Evolutionary conservation across 2,329 filamentous ascomycete species (phyloP).

Genomic region (Microdochium paspali): DNA sequence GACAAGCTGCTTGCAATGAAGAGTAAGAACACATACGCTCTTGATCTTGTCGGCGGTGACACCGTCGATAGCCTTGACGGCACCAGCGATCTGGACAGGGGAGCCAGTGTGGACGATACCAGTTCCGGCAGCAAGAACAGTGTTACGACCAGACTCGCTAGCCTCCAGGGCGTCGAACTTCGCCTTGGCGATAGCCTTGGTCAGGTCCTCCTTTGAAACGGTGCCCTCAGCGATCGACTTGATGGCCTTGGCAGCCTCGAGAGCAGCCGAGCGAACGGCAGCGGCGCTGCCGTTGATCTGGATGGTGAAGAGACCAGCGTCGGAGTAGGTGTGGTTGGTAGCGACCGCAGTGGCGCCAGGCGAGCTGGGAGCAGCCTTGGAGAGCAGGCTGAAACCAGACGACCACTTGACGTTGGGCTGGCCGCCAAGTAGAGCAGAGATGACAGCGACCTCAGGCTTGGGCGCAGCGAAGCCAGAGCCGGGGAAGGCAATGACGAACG

Average conservation of each 20-base stretch:
- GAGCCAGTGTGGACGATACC: slow-evolving; percentile 74
- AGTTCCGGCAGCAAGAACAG: slow-evolving; percentile 75
- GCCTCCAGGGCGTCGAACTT: slow-evolving; percentile 86
- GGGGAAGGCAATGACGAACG: slow-evolving; percentile 85
- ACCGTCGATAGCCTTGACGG: slow-evolving; percentile 67
- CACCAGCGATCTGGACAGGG: slow-evolving; percentile 73
- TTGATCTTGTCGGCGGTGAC: slow-evolving; percentile 81
- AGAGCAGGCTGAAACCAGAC: slow-evolving; percentile 80
- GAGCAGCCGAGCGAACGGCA: slow-evolving; percentile 64
- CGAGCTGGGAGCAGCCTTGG: slow-evolving; percentile 63
- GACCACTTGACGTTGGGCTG: slow-evolving; percentile 93
- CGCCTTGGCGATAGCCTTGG: slow-evolving; percentile 85
- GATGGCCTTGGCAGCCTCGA: slow-evolving; percentile 70
- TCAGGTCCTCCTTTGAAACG: slow-evolving; percentile 74
- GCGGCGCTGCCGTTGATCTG: slow-evolving; percentile 67
- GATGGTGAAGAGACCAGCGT: slow-evolving; percentile 82
- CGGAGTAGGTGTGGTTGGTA: slow-evolving; percentile 79
- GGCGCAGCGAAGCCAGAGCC: slow-evolving; percentile 72
- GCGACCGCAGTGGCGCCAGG: slow-evolving; percentile 62
- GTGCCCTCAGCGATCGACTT: slow-evolving; percentile 71
- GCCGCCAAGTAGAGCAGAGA: slow-evolving; percentile 82
- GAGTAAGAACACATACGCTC: slow-evolving; percentile 50
- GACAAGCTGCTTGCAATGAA: slow-evolving; percentile 1
- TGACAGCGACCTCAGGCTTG: slow-evolving; percentile 84
- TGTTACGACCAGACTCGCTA: slow-evolving; percentile 67